phyloP scores from a whole-genome alignment of 1,284 basidiomycete genomes.

The Takashimella tepidaria region DNA sequence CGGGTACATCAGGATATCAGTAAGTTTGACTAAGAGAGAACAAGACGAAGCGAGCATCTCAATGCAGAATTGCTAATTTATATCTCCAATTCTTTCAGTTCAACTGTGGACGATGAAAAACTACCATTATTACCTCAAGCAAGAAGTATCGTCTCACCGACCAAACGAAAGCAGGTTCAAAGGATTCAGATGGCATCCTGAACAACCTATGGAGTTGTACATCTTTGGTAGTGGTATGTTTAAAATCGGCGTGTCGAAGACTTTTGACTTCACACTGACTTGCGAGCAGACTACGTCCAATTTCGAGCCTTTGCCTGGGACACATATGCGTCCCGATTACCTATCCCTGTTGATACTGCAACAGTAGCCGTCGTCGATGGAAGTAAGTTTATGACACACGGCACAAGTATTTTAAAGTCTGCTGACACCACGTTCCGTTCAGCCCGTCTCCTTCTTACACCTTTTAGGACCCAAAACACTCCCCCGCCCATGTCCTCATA shows the following conservation, averaged over 20 bases:
- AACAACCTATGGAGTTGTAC: slow-evolving; percentile 63
- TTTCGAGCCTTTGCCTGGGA: slow-evolving; percentile 67
- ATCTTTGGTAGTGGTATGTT: slow-evolving; percentile 62
- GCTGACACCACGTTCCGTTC: slow-evolving; percentile 11
- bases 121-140: slow-evolving; percentile 96
- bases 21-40: slow-evolving; percentile 48
- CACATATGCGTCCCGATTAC: slow-evolving; percentile 59
- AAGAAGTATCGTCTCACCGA: slow-evolving; percentile 60
- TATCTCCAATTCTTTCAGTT: slow-evolving; percentile 52
- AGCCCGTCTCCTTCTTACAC: slow-evolving; percentile 78
- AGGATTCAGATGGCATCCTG: slow-evolving; percentile 79
- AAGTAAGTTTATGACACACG: slow-evolving; percentile 51
- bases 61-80: neutral
- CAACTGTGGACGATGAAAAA: slow-evolving; percentile 95
- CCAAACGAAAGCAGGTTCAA: slow-evolving; percentile 56
- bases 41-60: too few relatives aligned
- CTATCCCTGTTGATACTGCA: slow-evolving; percentile 72
- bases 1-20: slow-evolving; percentile 60
- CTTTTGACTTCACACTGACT: too few relatives aligned
- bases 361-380: slow-evolving; percentile 90
- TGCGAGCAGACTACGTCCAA: slow-evolving; percentile 58
- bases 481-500: slow-evolving; percentile 91
- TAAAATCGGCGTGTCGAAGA: neutral
- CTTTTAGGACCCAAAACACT: slow-evolving; percentile 87
- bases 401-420: neutral